Evolutionary conservation across 1,284 basidiomycete genomes (phyloP), one percentile per base, ranked within the genome.

Genomic region (Rhodotorula sp.): DNA sequence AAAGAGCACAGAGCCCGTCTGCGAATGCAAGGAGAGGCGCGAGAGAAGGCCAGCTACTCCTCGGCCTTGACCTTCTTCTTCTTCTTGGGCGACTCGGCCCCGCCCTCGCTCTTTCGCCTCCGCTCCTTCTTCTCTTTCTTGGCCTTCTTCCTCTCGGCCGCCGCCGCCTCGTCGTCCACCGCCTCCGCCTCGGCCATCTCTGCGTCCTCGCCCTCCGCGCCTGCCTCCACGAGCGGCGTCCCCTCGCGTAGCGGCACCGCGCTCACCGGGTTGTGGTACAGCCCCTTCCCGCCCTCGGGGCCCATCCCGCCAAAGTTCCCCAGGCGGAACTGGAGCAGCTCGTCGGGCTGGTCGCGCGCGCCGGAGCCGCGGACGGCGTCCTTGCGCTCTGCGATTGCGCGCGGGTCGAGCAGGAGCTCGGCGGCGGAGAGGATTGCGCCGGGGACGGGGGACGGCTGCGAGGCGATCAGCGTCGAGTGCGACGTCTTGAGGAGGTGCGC

Each of bases 1-100:
- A 41, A 3, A 17, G n/a, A n/a, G 25, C 1, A 22, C 2, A 59
- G n/a, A 10, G 57, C 6, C 19, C 39, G 4, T 1, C 12, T 39
- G 32, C 19, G 25, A 17, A 27, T 22, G 57, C 29, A 29, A 19
- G 53, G 32, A 1, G 17, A 46, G 41, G 10, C 13, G 41, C 21
- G 29, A 37, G 17, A 32, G 44, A 44, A 44, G n/a, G n/a, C 44
- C 44, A 8, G 32, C 56, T 54, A 57, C 34, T 44, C 44, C 46
- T 64, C 63, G 34, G 27, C 55, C 55, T 66, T 51, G 46, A 51
- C 56, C 53, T 46, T 60, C 66, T 67, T 67, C 66, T 90, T 91
- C 85, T 90, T 91, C 76, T 51, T 51, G 5, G 71, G 69, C 83
- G 90, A 90, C 83, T 89, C 86, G 75, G 88, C 86, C 70, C 85